Conservation (phyloP, 164 flowering plant species). For the Aristolochia californica region DNA sequence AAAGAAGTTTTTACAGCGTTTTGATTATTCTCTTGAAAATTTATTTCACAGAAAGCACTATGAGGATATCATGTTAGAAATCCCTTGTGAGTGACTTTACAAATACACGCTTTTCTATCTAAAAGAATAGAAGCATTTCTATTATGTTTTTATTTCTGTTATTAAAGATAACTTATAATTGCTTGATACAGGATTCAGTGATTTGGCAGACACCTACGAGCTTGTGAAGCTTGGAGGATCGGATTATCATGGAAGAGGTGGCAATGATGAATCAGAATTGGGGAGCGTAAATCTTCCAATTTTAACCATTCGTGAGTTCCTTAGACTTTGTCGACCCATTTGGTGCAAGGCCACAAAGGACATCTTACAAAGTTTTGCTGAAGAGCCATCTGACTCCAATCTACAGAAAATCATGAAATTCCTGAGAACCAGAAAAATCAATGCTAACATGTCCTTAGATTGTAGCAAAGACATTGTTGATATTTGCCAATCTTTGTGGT, state of each 20-base stretch:
- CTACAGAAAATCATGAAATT: conserved; percentile 38
- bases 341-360: conserved; percentile 61
- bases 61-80: too few relatives aligned
- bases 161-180: neutral
- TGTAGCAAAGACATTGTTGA: conserved; percentile 36
- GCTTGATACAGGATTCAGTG: conserved; percentile 41
- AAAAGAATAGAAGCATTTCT: neutral
- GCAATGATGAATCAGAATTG: conserved; percentile 57
- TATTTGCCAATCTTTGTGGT: conserved; percentile 47
- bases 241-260: conserved; percentile 83
- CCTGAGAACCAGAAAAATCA: conserved; percentile 21
- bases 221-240: conserved; percentile 93
- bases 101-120: neutral
- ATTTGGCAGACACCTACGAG: conserved; percentile 57
- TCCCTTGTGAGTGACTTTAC: too few relatives aligned
- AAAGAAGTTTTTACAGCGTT: too few relatives aligned
- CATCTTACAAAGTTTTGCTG: conserved; percentile 32
- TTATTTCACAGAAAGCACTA: too few relatives aligned
- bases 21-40: too few relatives aligned
- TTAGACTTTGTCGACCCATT: conserved; percentile 71
- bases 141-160: neutral
- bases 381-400: conserved; percentile 56
- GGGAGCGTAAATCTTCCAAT: conserved; percentile 82
- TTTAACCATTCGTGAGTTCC: conserved; percentile 45
- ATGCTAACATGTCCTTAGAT: conserved; percentile 17